A percentile compares a stretch with the other conserved stretches of the same genome.
Evolutionary conservation across 495 filamentous ascomycete genomes (phyloP).

Genomic region (Aspergillus bertholletiae): DNA sequence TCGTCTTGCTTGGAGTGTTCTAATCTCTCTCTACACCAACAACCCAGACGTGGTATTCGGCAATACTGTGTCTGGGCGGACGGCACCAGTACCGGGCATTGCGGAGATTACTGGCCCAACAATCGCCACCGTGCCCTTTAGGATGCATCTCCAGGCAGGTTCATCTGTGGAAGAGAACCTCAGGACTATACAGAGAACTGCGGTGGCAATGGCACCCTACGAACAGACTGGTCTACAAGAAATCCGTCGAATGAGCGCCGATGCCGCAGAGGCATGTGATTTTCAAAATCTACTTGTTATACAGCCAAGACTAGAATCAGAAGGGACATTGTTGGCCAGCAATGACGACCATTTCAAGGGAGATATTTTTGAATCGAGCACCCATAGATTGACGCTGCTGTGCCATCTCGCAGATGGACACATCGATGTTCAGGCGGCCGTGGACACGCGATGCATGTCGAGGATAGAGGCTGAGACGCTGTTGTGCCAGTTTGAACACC

Average conservation of each 20-base stretch:
- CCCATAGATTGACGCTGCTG: no score
- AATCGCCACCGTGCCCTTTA: not conserved
- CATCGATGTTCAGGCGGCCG: no score
- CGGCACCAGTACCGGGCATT: not conserved
- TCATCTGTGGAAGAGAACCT: not conserved
- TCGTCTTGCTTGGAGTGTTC: not conserved
- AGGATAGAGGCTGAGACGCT: not conserved
- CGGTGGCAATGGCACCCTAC: conserved; percentile 28
- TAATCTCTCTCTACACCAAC: not conserved
- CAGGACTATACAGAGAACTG: conserved; percentile 15
- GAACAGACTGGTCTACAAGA: conserved; percentile 46
- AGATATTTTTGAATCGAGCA: no score
- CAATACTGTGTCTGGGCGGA: not conserved
- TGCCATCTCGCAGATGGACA: no score
- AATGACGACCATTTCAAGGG: no score
- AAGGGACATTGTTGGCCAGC: no score
- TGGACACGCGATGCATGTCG: no score
- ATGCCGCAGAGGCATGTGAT: conserved; percentile 48
- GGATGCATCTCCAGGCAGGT: not conserved
- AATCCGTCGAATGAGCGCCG: conserved; percentile 47
- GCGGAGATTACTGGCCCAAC: not conserved
- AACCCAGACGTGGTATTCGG: conserved; percentile 5
- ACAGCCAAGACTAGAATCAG: conserved; percentile 14
- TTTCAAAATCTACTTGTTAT: conserved; percentile 49
- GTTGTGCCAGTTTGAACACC: not conserved